These are phyloP conservation scores for Eucalyptus pauciflora DNA, from an alignment of 345 rosid species.

Conservation along the genomic window DNA sequence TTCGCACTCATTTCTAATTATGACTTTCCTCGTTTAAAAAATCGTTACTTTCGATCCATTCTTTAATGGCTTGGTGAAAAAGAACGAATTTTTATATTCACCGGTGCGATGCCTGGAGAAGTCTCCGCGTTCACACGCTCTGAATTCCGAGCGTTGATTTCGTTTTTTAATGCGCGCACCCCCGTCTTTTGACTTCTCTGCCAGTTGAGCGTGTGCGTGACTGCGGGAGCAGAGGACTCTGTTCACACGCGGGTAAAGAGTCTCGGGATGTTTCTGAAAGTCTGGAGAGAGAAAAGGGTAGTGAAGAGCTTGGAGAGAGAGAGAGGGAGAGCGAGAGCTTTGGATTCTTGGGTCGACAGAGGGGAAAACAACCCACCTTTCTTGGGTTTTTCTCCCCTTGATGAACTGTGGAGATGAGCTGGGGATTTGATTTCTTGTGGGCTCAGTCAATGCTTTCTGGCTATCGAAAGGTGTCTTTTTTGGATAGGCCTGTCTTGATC, in stretches of 20 bases:
- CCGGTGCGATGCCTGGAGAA: not conserved
- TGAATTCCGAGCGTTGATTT: not conserved
- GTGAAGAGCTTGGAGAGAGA: no score
- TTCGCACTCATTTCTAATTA: not conserved
- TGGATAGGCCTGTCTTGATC: not conserved
- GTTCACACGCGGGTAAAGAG: not conserved
- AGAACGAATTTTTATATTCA: not conserved
- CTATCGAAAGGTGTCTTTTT: slow-evolving; percentile 34
- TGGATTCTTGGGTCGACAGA: not conserved
- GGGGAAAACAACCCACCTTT: not conserved
- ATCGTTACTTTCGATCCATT: not conserved
- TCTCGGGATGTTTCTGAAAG: not conserved
- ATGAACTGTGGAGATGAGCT: not conserved
- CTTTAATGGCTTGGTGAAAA: not conserved
- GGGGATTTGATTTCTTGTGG: slow-evolving; percentile 36
- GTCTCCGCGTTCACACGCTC: not conserved
- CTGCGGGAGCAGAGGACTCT: not conserved
- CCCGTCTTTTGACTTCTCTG: not conserved
- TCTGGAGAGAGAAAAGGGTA: not conserved
- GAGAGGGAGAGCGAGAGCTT: no score
- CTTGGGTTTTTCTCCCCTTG: not conserved
- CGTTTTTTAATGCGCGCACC: not conserved
- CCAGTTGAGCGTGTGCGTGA: not conserved
- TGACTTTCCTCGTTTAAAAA: not conserved
- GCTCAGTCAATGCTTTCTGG: slow-evolving; percentile 33